phyloP scores from a whole-genome alignment of 73 alveolate species.

The Breviolum minutum region DNA sequence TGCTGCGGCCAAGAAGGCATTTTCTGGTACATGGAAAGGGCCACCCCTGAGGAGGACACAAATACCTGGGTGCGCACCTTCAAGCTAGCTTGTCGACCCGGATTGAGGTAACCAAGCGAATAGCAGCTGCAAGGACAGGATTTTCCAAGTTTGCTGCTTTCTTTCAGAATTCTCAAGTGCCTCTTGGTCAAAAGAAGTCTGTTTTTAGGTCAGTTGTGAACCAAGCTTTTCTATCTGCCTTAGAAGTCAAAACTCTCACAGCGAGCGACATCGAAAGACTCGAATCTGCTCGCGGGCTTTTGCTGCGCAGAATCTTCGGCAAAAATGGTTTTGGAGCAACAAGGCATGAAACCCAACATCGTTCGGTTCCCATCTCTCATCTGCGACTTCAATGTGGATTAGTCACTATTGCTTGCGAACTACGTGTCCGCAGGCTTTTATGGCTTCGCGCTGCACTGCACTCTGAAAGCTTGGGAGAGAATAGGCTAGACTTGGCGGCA shows the following conservation, averaged over 20 bases:
- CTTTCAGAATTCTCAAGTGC: neutral
- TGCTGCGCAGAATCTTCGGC: neutral
- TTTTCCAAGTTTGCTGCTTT: slow-evolving; percentile 6
- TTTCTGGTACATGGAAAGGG: slow-evolving; percentile 25
- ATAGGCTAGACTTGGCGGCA: too few relatives aligned
- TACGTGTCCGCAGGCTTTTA: neutral
- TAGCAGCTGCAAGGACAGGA: slow-evolving; percentile 30
- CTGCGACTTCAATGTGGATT: too few relatives aligned
- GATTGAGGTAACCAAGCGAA: slow-evolving; percentile 10
- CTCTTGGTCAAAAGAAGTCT: neutral
- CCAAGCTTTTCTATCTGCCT: slow-evolving; percentile 32
- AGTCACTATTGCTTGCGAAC: neutral
- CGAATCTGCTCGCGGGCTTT: neutral
- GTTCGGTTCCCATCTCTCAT: too few relatives aligned
- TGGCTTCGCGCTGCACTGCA: slow-evolving; percentile 28
- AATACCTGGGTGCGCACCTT: slow-evolving; percentile 14
- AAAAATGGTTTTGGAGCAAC: neutral
- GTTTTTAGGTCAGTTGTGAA: slow-evolving; percentile 40
- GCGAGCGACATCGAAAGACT: neutral
- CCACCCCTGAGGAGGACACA: neutral
- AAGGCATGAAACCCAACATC: too few relatives aligned
- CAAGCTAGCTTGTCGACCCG: neutral
- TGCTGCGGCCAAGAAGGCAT: neutral
- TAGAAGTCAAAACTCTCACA: neutral
- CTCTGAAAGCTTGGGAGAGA: neutral